Evolutionary conservation across 371 early-diverging fungal genomes (phyloP).

Genomic region (Sporodiniella umbellata): DNA sequence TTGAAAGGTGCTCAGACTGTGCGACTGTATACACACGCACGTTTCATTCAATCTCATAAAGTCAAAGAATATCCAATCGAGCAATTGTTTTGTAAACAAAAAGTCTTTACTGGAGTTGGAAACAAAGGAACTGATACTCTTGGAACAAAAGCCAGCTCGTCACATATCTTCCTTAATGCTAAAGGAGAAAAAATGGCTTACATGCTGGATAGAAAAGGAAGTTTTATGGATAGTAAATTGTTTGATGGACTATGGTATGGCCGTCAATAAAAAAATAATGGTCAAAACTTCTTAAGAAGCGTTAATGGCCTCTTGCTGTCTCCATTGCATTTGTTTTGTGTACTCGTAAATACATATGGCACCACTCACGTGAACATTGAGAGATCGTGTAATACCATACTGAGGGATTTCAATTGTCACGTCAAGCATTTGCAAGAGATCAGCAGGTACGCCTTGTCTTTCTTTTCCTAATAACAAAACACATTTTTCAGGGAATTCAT

Average conservation of each 20-base stretch:
- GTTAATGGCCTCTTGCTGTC: slow-evolving; percentile 16
- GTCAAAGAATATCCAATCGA: slow-evolving; percentile 39
- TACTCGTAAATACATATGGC: slow-evolving; percentile 61
- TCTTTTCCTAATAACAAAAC: slow-evolving; percentile 57
- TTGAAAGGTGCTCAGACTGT: slow-evolving; percentile 33
- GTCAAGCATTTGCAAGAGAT: slow-evolving; percentile 55
- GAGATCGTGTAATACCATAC: slow-evolving; percentile 56
- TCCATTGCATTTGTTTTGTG: slow-evolving; percentile 53
- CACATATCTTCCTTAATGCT: slow-evolving; percentile 40
- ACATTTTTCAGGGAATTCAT: slow-evolving; percentile 55
- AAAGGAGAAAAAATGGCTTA: slow-evolving; percentile 43
- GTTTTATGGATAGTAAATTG: slow-evolving; percentile 41
- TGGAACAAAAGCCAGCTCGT: slow-evolving; percentile 31
- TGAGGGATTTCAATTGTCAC: slow-evolving; percentile 64
- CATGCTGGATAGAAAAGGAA: slow-evolving; percentile 48
- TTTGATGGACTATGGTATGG: slow-evolving; percentile 47
- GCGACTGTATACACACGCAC: slow-evolving; percentile 39
- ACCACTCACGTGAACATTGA: slow-evolving; percentile 69
- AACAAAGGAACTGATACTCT: slow-evolving; percentile 34
- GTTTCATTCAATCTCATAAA: slow-evolving; percentile 30
- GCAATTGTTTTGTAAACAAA: slow-evolving; percentile 38
- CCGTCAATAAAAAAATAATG: neutral
- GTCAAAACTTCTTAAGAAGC: neutral
- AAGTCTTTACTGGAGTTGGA: slow-evolving; percentile 43
- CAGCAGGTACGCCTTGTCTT: slow-evolving; percentile 56